Evolutionary conservation across 306 rosid genomes (phyloP), one percentile per base, ranked within the genome.

Genomic region (Quercus bicolor): DNA sequence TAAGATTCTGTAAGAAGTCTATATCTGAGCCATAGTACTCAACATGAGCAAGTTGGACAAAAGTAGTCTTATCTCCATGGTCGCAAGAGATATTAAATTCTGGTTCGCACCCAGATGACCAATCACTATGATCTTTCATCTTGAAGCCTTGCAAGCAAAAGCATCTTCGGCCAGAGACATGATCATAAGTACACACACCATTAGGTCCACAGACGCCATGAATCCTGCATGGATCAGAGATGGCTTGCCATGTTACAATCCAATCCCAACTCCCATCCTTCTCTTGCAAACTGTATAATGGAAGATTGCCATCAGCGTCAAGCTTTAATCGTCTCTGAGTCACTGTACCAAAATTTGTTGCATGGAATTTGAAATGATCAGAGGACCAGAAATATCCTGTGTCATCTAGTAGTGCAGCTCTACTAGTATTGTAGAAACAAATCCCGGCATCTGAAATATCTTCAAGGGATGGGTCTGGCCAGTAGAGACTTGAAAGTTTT

Each of bases 131-230:
- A 74, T 87, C 54, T 73, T 75, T 75, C 24, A 75, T 57, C 82
- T 59, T 82, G n/a, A 37, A 84, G 3, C 93, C 93, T 23, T 76
- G 84, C 37, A 87, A 37, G 78, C 93, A 89, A 34, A 73, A 83
- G 78, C 93, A 89, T 54, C 73, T 83, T 26, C 91, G 83, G 4
- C 91, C 93, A 0, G 4, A 3, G 1, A 77, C 23, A 34, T 59
- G 82, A 34, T 82, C 66, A 5, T 83, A 24, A 69, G 75, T 77
- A 56, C 92, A 89, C 77, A 85, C 43, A 71, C 90, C 83, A 45
- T 85, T 89, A 53, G 72, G 66, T 2, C 92, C 92, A 37, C 92
- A 89, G 13, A 89, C 2, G 2, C 93, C 96, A 62, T 89, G 90
- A 80, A 89, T 59, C 4, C 6, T 62, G 48, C 97, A 87, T 0